Evolutionary conservation across 176 grass and related monocot species (phyloP), one percentile per base, ranked within the genome.

Genomic region (Elymus sibiricus): DNA sequence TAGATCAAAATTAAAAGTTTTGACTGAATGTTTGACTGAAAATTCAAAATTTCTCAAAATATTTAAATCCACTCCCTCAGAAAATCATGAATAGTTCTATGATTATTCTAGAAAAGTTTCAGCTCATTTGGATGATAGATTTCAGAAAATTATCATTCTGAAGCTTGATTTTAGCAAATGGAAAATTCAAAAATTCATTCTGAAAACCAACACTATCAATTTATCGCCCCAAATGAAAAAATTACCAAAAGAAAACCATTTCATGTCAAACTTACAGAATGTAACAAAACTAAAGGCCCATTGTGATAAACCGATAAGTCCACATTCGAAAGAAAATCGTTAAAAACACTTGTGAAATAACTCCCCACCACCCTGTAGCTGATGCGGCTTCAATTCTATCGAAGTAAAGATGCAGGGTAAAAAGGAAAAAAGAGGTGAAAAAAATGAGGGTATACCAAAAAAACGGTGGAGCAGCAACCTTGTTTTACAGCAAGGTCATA

Each of bases 401-500:
- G 10, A 31, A 81, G 25, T 5, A 81, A 65, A 49, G 40, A 81
- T 14, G 67, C n/a, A 27, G 22, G 63, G 31, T 9, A 47, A 82
- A 70, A 12, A 8, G 26, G 61, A 67, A 78, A 71, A 65, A 64
- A 40, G 9, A 40, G 28, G 21, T 38, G 14, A n/a, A 73, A 53
- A 9, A 84, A 19, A 65, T 19, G 25, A 87, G 11, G 60, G 28
- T 37, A 78, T 34, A 22, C 38, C 75, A 0, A 44, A 70, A 71
- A 44, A 44, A 44, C 79, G 35, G 58, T 67, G 38, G 11, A 64
- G 38, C 35, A 13, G 44, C 34, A 53, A 97, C 95, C 95, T 97
- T 97, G n/a, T 91, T 90, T 97, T 12, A 94, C 49, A 79, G 95
- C 88, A 90, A 89, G 47, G 47, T 97, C 95, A 86, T 90, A 92